Percentiles rank a stretch among this genome's conserved stretches.
These are phyloP conservation scores for Chloranthus sessilifolius DNA, from an alignment of 164 flowering plant genomes.

Conservation along the genomic window DNA sequence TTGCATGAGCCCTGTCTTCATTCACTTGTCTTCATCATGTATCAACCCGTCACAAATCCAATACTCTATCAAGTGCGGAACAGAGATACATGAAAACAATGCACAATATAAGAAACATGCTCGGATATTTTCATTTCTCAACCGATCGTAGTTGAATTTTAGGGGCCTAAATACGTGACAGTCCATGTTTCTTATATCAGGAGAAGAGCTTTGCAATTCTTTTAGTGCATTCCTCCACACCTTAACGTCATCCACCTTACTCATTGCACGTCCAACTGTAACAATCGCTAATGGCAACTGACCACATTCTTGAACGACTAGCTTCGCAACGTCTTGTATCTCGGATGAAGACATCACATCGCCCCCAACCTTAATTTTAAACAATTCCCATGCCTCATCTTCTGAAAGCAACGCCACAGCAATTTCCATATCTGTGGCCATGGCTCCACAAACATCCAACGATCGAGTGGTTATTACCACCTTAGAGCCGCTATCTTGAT, in stretches of 20 bases:
- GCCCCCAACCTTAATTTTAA: background rate
- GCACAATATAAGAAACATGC: constrained; percentile 22
- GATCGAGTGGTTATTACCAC: background rate
- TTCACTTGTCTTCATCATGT: constrained; percentile 1
- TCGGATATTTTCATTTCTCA: background rate
- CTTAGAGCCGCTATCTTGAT: background rate
- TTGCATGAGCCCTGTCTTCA: constrained; percentile 13
- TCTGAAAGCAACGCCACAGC: background rate
- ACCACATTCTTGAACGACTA: constrained; percentile 11
- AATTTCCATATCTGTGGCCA: background rate
- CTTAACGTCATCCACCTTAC: background rate
- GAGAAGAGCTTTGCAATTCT: constrained; percentile 9
- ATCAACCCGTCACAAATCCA: constrained; percentile 25
- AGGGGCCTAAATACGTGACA: too few relatives aligned
- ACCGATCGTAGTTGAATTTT: too few relatives aligned
- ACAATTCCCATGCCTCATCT: background rate
- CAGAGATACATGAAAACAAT: constrained; percentile 12
- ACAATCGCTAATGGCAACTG: constrained; percentile 23
- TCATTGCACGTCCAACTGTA: constrained; percentile 16
- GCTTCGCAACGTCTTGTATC: constrained; percentile 4
- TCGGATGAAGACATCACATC: background rate
- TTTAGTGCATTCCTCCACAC: constrained; percentile 22
- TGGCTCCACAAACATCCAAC: background rate
- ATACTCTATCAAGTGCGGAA: constrained; percentile 11
- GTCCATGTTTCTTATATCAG: too few relatives aligned